These are phyloP conservation scores for Gossypium stocksii DNA, from an alignment of 345 rosid species.

Conservation along the genomic window DNA sequence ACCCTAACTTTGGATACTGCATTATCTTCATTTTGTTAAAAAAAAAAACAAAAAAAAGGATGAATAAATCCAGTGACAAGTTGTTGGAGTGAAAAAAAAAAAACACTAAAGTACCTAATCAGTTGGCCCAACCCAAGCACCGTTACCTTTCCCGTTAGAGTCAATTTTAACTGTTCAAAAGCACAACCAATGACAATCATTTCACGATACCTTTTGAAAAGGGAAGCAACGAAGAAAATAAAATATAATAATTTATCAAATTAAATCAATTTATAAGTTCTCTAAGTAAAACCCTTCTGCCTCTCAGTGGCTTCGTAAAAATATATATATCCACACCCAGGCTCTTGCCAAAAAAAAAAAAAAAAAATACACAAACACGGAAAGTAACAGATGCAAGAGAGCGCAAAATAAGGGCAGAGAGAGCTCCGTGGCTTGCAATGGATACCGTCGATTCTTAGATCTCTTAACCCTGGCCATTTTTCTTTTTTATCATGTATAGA, in stretches of 20 bases:
- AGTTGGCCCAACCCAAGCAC: not conserved
- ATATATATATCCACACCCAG: not conserved
- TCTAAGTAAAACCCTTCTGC: not conserved
- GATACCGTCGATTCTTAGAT: slow-evolving; percentile 37
- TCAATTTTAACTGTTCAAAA: not conserved
- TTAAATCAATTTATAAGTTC: not conserved
- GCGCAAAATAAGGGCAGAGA: not conserved
- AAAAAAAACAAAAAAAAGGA: not conserved
- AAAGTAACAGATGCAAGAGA: slow-evolving; percentile 5
- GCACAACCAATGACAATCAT: slow-evolving; percentile 1
- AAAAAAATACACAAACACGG: not conserved
- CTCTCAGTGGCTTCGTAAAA: not conserved
- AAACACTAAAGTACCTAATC: not conserved
- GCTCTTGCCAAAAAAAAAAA: not conserved
- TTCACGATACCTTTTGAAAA: not conserved
- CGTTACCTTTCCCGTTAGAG: not conserved
- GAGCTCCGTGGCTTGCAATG: slow-evolving; percentile 19
- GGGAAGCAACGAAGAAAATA: not conserved
- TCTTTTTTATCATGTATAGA: slow-evolving; percentile 11
- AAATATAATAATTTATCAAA: not conserved
- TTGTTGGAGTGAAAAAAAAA: not conserved
- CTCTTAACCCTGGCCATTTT: slow-evolving; percentile 32
- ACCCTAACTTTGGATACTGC: not conserved
- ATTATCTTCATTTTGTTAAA: not conserved
- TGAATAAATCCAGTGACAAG: not conserved